These are phyloP conservation scores for Udeniomyces megalosporus DNA, from an alignment of 768 basidiomycete genomes.

Conservation along the genomic window DNA sequence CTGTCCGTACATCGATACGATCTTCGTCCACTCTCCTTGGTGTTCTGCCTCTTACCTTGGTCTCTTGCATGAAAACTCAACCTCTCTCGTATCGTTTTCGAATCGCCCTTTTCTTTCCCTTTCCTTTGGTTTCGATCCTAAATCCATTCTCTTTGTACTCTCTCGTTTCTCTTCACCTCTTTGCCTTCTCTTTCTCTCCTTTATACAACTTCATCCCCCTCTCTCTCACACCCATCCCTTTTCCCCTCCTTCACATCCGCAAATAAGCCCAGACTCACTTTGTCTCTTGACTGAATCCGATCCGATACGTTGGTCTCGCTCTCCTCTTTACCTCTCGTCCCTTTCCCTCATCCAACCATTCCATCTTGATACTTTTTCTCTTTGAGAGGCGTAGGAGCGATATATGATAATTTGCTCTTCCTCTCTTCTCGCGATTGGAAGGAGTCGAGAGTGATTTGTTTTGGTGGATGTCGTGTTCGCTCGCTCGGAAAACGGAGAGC, in stretches of 20 bases:
- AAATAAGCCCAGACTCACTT: too few species aligned
- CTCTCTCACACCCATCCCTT: background rate
- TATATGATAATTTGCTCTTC: too few species aligned
- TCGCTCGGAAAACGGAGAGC: too few species aligned
- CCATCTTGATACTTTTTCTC: background rate
- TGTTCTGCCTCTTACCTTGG: background rate
- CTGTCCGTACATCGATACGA: too few species aligned
- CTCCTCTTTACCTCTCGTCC: background rate
- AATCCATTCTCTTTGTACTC: background rate
- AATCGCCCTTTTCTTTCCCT: background rate
- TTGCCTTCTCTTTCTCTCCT: too few species aligned
- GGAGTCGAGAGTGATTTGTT: too few species aligned
- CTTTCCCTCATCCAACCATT: background rate
- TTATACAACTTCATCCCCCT: background rate
- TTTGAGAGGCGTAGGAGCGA: background rate
- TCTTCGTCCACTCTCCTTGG: background rate
- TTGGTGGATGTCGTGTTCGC: too few species aligned
- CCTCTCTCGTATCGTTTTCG: background rate
- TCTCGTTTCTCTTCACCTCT: background rate
- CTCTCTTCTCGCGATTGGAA: too few species aligned
- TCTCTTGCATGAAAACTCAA: too few species aligned
- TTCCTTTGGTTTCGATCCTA: background rate
- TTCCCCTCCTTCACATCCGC: background rate
- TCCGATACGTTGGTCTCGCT: background rate
- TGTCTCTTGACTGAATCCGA: background rate